A percentile compares a stretch with the other conserved stretches of the same genome.
phyloP scores from a whole-genome alignment of 1,139 yeast species.

The Diutina neorugosa region DNA sequence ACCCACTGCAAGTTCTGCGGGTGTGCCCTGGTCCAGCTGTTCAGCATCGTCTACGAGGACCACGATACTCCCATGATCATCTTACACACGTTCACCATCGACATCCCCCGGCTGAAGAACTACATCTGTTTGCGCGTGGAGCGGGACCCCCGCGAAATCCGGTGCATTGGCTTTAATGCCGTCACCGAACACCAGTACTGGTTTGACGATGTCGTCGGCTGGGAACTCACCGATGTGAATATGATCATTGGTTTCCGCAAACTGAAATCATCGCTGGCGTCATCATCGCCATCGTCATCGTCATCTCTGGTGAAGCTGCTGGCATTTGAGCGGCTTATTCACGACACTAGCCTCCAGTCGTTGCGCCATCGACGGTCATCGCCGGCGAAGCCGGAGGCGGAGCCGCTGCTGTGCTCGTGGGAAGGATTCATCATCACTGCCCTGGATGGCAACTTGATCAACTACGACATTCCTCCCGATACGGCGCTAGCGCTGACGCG shows the following conservation, averaged over 20 bases:
- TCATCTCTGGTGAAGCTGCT: neutral
- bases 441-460: conserved; percentile 47
- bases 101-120: conserved; percentile 57
- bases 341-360: neutral
- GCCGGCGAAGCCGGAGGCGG: neutral
- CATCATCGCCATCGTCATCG: too few relatives aligned
- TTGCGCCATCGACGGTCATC: neutral
- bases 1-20: conserved; percentile 89
- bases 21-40: conserved; percentile 64
- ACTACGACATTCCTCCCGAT: conserved; percentile 46
- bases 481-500: conserved; percentile 20
- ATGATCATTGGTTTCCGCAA: conserved; percentile 46
- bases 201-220: conserved; percentile 52
- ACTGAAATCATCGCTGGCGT: neutral
- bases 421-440: conserved; percentile 68
- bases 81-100: conserved; percentile 62
- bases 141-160: conserved; percentile 82
- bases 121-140: conserved; percentile 80
- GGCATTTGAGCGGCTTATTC: neutral
- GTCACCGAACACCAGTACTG: conserved; percentile 62
- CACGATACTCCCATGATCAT: conserved; percentile 44
- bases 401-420: conserved; percentile 29
- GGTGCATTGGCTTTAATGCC: conserved; percentile 76
- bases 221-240: conserved; percentile 73
- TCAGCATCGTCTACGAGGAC: conserved; percentile 63